phyloP scores from a whole-genome alignment of 73 alveolate species.

The Blepharisma japonicum region DNA sequence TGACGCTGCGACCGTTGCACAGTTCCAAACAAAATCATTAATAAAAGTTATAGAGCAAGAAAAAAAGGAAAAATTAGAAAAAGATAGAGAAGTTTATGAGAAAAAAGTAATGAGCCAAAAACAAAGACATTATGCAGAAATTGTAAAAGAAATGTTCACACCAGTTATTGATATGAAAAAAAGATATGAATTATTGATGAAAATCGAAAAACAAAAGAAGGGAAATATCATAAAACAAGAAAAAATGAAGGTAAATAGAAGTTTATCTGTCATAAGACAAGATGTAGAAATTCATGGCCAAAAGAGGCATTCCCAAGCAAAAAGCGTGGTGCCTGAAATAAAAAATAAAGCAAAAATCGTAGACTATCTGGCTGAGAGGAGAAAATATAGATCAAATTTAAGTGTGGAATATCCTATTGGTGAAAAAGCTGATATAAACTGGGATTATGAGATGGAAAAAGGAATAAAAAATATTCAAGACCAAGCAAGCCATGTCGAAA shows the following conservation, averaged over 20 bases:
- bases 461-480: not conserved
- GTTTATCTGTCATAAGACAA: too few species aligned
- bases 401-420: too few species aligned
- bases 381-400: too few species aligned
- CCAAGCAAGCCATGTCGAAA: not conserved
- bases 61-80: not conserved
- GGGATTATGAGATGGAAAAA: not conserved
- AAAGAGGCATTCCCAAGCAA: not conserved
- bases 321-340: not conserved
- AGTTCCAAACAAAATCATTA: not conserved
- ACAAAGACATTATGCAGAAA: not conserved
- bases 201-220: too few species aligned
- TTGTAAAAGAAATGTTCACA: conserved; percentile 24
- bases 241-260: too few species aligned
- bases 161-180: conserved; percentile 7
- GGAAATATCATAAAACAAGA: too few species aligned
- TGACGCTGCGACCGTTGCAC: not conserved
- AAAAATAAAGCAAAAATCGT: too few species aligned
- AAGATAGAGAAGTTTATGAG: not conserved
- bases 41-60: not conserved
- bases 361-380: too few species aligned
- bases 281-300: not conserved
- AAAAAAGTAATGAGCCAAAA: not conserved
- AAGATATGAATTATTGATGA: not conserved
- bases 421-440: too few species aligned